Conservation (phyloP, 1,284 basidiomycete species). For the Phylloboletellus chloephorus region DNA sequence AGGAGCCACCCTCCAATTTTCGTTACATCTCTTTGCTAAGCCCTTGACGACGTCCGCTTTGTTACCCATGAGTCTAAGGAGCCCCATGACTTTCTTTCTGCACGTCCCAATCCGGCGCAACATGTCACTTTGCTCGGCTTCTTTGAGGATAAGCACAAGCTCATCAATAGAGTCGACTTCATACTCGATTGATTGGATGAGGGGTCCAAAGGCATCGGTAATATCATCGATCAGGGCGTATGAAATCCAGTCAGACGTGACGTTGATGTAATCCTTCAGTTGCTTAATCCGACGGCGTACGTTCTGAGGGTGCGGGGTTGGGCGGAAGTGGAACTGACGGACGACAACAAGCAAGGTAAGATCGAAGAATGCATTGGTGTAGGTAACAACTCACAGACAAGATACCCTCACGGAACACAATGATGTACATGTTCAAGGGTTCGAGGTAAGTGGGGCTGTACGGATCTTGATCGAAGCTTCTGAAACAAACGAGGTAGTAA, state of each 20-base stretch:
- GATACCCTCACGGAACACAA: slow-evolving; percentile 98
- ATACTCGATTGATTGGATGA: slow-evolving; percentile 98
- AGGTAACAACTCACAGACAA: slow-evolving; percentile 60
- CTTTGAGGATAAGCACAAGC: slow-evolving; percentile 92
- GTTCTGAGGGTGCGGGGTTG: slow-evolving; percentile 96
- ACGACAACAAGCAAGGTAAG: neutral
- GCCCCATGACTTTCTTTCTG: slow-evolving; percentile 99
- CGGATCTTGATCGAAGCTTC: slow-evolving; percentile 97
- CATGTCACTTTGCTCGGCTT: slow-evolving; percentile 61
- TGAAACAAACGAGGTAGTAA: slow-evolving; percentile 99
- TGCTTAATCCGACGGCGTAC: slow-evolving; percentile 98
- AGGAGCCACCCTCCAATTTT: slow-evolving; percentile 98
- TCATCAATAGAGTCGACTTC: slow-evolving; percentile 99
- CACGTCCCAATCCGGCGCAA: slow-evolving; percentile 89
- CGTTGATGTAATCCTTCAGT: slow-evolving; percentile 98
- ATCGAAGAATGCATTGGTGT: neutral
- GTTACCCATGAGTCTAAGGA: slow-evolving; percentile 94
- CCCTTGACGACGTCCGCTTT: slow-evolving; percentile 99
- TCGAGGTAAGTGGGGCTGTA: slow-evolving; percentile 98
- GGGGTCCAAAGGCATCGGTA: slow-evolving; percentile 97
- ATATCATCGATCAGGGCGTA: slow-evolving; percentile 99
- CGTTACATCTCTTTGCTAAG: slow-evolving; percentile 95
- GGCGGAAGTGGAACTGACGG: slow-evolving; percentile 92
- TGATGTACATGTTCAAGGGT: slow-evolving; percentile 99
- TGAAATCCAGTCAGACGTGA: slow-evolving; percentile 99